Conservation (phyloP, 441 rosid species). For the Pelargonium australe region DNA sequence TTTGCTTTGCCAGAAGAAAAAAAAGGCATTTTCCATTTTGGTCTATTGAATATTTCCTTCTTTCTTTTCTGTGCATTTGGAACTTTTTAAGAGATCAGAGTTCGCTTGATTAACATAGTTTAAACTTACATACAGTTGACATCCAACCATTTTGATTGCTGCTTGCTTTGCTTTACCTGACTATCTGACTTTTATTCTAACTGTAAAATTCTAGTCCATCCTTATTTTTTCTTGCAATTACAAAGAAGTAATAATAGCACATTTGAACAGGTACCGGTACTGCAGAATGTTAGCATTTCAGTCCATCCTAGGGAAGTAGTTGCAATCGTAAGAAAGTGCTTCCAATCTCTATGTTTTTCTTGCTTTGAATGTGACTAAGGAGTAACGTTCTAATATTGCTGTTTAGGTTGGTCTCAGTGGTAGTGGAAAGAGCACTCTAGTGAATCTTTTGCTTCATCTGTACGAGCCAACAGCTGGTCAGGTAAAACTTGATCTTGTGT, state of each 20-base stretch:
- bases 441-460: constrained; percentile 76
- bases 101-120: too few species aligned
- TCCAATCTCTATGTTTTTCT: constrained; percentile 13
- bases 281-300: constrained; percentile 53
- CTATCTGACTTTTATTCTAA: neutral
- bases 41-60: neutral
- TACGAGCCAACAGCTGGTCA: constrained; percentile 82
- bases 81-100: neutral
- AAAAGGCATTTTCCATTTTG: neutral
- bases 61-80: neutral
- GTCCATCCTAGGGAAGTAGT: constrained; percentile 78
- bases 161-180: neutral
- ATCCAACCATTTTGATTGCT: neutral
- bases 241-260: neutral
- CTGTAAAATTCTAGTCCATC: too few species aligned
- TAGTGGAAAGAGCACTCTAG: constrained; percentile 92
- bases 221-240: neutral
- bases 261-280: constrained; percentile 56
- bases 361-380: constrained; percentile 9
- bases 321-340: constrained; percentile 55
- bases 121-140: too few species aligned
- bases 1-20: neutral
- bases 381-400: constrained; percentile 20
- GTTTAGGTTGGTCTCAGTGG: constrained; percentile 94
- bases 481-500: constrained; percentile 35